A percentile compares a stretch with the other conserved stretches of the same genome.
Conservation (phyloP, 1,284 basidiomycete species). For the Gomphus bonarii region DNA sequence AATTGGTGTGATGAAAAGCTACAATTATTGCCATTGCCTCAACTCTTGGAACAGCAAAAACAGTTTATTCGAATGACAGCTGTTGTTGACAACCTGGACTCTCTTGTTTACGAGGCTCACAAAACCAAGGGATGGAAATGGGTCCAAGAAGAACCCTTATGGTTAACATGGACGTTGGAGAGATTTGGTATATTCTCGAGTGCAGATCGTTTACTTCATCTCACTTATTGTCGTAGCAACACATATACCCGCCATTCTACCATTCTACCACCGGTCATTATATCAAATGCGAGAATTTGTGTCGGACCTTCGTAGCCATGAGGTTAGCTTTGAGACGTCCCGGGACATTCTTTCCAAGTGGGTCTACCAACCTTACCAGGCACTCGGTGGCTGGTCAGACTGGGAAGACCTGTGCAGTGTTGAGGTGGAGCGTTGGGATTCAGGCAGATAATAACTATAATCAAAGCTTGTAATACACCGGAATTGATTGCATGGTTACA, state of each 20-base stretch:
- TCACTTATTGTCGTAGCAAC: conserved; percentile 32
- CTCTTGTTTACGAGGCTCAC: conserved; percentile 52
- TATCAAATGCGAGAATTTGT: conserved; percentile 45
- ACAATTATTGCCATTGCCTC: background rate
- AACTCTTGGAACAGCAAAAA: conserved; percentile 39
- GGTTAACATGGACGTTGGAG: conserved; percentile 72
- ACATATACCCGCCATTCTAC: conserved; percentile 42
- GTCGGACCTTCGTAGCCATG: conserved; percentile 49
- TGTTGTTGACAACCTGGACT: conserved; percentile 52
- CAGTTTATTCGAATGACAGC: conserved; percentile 53
- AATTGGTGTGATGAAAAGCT: conserved; percentile 40
- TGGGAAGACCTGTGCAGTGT: conserved; percentile 69
- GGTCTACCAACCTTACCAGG: conserved; percentile 53
- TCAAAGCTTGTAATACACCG: background rate
- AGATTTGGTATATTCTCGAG: conserved; percentile 49
- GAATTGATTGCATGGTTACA: conserved; percentile 19
- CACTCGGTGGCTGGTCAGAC: conserved; percentile 54
- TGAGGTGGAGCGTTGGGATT: conserved; percentile 61
- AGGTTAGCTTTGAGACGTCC: conserved; percentile 56
- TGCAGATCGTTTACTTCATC: background rate
- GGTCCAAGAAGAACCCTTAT: conserved; percentile 57
- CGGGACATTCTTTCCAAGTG: conserved; percentile 49
- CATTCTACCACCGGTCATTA: conserved; percentile 60
- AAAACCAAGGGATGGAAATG: conserved; percentile 59
- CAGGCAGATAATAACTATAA: background rate